Conservation (phyloP, 768 basidiomycete species). For the Lentinula sp. region DNA sequence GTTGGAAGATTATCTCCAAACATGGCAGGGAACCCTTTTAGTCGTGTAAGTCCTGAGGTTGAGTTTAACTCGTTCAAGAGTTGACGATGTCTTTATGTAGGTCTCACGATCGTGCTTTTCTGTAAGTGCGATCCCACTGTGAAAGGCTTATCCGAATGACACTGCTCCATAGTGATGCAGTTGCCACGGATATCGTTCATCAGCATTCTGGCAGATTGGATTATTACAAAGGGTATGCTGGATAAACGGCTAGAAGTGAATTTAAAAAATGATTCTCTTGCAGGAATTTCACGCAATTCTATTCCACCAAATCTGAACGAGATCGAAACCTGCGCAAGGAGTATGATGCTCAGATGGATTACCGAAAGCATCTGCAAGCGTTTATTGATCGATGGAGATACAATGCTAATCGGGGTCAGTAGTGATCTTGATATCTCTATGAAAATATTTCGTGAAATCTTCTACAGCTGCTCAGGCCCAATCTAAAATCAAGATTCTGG, state of each 20-base stretch:
- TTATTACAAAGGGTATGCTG: slow-evolving; percentile 87
- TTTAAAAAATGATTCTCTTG: neutral
- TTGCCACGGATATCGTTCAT: slow-evolving; percentile 98
- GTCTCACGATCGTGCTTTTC: slow-evolving; percentile 96
- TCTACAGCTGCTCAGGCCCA: slow-evolving; percentile 77
- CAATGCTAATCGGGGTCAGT: slow-evolving; percentile 83
- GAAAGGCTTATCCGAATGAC: neutral
- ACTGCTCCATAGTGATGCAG: slow-evolving; percentile 59
- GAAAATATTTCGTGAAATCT: neutral
- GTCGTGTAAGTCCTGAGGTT: slow-evolving; percentile 60
- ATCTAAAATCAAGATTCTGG: slow-evolving; percentile 66
- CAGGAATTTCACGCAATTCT: slow-evolving; percentile 97
- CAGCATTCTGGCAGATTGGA: slow-evolving; percentile 90
- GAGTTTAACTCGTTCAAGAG: neutral
- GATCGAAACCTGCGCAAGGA: slow-evolving; percentile 88
- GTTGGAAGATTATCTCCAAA: slow-evolving; percentile 96
- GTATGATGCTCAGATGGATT: slow-evolving; percentile 94
- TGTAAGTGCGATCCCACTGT: slow-evolving; percentile 37
- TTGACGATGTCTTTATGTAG: slow-evolving; percentile 28
- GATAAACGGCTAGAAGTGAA: neutral
- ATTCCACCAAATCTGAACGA: slow-evolving; percentile 95
- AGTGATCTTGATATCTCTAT: slow-evolving; percentile 5
- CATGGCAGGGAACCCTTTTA: slow-evolving; percentile 87
- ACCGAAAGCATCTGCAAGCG: slow-evolving; percentile 91
- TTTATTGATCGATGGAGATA: slow-evolving; percentile 99